Evolutionary conservation across 805 yeast species (phyloP).

Genomic region (Candida schatavii): DNA sequence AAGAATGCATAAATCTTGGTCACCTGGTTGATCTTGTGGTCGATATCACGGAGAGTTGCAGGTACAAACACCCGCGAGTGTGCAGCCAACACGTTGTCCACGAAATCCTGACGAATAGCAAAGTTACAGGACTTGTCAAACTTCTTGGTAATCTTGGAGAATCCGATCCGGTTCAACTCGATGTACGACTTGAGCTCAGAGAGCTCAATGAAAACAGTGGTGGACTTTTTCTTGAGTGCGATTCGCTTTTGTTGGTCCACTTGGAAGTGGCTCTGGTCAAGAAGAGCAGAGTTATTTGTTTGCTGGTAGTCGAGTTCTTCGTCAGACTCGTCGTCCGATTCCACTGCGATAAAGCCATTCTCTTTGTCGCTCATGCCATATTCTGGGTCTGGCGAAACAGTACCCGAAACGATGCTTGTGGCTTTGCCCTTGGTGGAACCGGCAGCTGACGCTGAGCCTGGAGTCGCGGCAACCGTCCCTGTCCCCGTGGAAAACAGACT

Average conservation of each 20-base stretch:
- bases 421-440: constrained; percentile 9
- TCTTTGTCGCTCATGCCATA: constrained; percentile 28
- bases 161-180: constrained; percentile 85
- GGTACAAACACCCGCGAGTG: constrained; percentile 56
- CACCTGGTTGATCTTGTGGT: constrained; percentile 50
- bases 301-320: constrained; percentile 23
- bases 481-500: no score
- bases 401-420: constrained; percentile 11
- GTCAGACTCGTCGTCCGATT: constrained; percentile 25
- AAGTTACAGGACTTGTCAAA: constrained; percentile 81
- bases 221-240: constrained; percentile 64
- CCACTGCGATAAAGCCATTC: constrained; percentile 25
- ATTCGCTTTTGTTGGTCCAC: constrained; percentile 51
- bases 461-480: no score
- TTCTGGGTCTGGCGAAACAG: constrained; percentile 23
- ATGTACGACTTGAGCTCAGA: constrained; percentile 81
- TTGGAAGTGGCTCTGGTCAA: constrained; percentile 49
- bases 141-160: constrained; percentile 85
- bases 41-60: constrained; percentile 34
- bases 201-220: constrained; percentile 65
- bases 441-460: background rate
- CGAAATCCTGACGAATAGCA: constrained; percentile 55
- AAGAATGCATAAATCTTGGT: constrained; percentile 52
- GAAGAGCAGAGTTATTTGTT: constrained; percentile 43
- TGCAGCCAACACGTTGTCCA: constrained; percentile 42